phyloP scores from a whole-genome alignment of 768 basidiomycete species.

The Leccinellum albellum region DNA sequence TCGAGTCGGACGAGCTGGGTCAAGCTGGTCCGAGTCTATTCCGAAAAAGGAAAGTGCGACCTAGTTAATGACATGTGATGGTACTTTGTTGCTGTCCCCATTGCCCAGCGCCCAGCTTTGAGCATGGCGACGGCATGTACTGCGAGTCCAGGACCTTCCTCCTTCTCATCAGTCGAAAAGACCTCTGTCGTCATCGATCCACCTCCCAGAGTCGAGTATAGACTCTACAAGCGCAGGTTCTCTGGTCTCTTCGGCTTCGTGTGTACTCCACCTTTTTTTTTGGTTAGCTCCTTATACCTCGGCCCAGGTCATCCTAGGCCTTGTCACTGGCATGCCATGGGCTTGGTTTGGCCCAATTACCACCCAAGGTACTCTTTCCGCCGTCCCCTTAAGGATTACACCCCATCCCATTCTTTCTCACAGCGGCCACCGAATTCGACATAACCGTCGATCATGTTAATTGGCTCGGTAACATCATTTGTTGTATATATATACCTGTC shows the following conservation, averaged over 20 bases:
- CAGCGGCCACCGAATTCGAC: slow-evolving; percentile 61
- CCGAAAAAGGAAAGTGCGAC: slow-evolving; percentile 17
- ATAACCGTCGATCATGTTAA: slow-evolving; percentile 70
- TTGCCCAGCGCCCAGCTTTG: not conserved
- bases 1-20: slow-evolving; percentile 18
- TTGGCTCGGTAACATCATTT: slow-evolving; percentile 74
- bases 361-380: slow-evolving; percentile 47
- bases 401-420: not conserved
- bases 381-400: no score
- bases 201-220: slow-evolving; percentile 35
- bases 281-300: not conserved
- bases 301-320: slow-evolving; percentile 54
- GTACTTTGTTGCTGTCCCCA: not conserved
- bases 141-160: not conserved
- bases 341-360: slow-evolving; percentile 87
- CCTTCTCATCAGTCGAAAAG: not conserved
- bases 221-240: slow-evolving; percentile 69
- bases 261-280: not conserved
- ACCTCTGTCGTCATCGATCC: not conserved
- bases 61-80: not conserved
- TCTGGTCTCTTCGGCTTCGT: slow-evolving; percentile 62
- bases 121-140: not conserved
- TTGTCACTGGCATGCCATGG: slow-evolving; percentile 63
- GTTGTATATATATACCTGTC: slow-evolving; percentile 58
- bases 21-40: slow-evolving; percentile 12